Evolutionary conservation across 139 green algal species (phyloP).

Genomic region (Chara braunii): DNA sequence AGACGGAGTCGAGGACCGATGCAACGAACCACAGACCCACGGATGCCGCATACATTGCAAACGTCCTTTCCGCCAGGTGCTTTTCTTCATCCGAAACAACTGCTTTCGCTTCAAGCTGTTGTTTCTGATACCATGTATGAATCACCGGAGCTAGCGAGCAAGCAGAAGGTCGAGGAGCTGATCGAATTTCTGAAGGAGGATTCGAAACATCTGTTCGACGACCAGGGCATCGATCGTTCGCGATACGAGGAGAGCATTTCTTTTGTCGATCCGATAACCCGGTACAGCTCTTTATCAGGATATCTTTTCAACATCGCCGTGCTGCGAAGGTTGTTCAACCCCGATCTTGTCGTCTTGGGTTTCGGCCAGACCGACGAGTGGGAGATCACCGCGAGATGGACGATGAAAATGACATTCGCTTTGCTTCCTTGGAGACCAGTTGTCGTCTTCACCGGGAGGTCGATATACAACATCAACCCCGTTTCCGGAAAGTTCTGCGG

Average conservation of each 20-base stretch:
- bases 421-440: slow-evolving; percentile 48
- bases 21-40: too few relatives aligned
- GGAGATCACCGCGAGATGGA: slow-evolving; percentile 63
- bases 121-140: too few relatives aligned
- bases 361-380: slow-evolving; percentile 41
- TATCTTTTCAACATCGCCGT: slow-evolving; percentile 78
- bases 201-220: too few relatives aligned
- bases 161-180: too few relatives aligned
- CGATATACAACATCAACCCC: slow-evolving; percentile 61
- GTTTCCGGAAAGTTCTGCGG: slow-evolving; percentile 36
- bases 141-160: too few relatives aligned
- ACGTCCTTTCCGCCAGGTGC: too few relatives aligned
- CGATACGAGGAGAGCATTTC: slow-evolving; percentile 15
- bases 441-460: slow-evolving; percentile 57
- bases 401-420: slow-evolving; percentile 50
- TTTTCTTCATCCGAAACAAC: too few relatives aligned
- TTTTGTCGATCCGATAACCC: slow-evolving; percentile 51
- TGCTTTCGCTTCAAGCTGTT: too few relatives aligned
- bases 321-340: slow-evolving; percentile 59
- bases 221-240: slow-evolving; percentile 10
- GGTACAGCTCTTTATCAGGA: slow-evolving; percentile 47
- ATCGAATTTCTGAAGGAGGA: too few relatives aligned
- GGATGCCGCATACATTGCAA: too few relatives aligned
- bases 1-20: too few relatives aligned
- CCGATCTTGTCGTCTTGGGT: slow-evolving; percentile 59